A percentile compares a stretch with the other conserved stretches of the same genome.
Conservation (phyloP, 2,329 filamentous ascomycete genomes). For the Aspergillus novofumigatus region DNA sequence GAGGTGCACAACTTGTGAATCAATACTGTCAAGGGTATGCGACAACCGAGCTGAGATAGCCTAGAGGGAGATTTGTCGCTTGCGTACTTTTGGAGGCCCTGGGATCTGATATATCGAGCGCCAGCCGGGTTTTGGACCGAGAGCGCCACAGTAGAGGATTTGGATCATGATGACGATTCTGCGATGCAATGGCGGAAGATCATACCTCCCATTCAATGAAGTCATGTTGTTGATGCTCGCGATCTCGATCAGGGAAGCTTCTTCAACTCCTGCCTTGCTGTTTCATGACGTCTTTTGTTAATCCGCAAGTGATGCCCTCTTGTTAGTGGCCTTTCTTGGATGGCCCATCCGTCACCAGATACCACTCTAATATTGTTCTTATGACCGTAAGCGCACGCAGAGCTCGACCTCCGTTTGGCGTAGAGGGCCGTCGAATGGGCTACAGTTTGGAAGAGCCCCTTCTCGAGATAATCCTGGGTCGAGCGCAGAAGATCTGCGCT, state of each 20-base stretch:
- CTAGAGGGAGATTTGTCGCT: background rate
- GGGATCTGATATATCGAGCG: background rate
- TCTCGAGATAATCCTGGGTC: too few relatives aligned
- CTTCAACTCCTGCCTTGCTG: slow-evolving; percentile 5
- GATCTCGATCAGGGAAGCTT: background rate
- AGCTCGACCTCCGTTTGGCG: too few relatives aligned
- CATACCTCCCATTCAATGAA: background rate
- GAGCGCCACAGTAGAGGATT: background rate
- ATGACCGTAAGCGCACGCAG: too few relatives aligned
- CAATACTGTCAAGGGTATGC: background rate
- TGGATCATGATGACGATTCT: background rate
- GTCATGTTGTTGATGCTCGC: background rate
- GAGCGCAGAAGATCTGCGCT: too few relatives aligned
- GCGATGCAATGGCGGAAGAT: background rate
- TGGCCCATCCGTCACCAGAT: too few relatives aligned
- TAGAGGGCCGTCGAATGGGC: too few relatives aligned
- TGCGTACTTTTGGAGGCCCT: background rate
- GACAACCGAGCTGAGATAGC: background rate
- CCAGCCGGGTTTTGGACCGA: background rate
- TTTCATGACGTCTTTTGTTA: background rate
- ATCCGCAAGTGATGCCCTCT: background rate
- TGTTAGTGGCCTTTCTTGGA: too few relatives aligned
- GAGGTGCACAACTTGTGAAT: background rate
- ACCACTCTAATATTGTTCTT: too few relatives aligned
- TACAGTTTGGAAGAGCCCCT: too few relatives aligned